These are phyloP conservation scores for Eremochloa ophiuroides DNA, from an alignment of 176 grass and related monocot species.

Conservation along the genomic window DNA sequence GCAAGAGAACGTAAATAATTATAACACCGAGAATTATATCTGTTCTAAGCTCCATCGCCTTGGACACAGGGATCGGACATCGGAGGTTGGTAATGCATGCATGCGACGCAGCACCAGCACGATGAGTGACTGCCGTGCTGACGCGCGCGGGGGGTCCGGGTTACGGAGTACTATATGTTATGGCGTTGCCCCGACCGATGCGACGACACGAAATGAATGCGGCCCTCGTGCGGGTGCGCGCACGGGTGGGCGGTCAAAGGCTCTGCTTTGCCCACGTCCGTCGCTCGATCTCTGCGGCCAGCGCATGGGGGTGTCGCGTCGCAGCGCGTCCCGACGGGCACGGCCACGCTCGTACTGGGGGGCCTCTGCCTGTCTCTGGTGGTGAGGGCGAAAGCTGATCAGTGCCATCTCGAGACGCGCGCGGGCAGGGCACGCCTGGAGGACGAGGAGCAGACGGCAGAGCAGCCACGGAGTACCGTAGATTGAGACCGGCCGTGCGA, in stretches of 20 bases:
- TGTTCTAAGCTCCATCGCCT: too few species aligned
- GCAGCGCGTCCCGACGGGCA: background rate
- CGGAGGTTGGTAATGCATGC: too few species aligned
- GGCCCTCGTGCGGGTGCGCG: conserved; percentile 41
- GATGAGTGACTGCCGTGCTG: background rate
- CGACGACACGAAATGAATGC: conserved; percentile 24
- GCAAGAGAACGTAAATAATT: too few species aligned
- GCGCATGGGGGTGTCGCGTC: background rate
- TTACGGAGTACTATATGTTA: too few species aligned
- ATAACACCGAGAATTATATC: too few species aligned
- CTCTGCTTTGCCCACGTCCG: background rate
- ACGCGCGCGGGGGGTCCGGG: background rate
- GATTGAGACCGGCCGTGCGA: too few species aligned
- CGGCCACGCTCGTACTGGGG: background rate
- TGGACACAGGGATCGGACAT: too few species aligned
- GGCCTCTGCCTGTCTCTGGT: background rate
- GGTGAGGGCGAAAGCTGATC: background rate
- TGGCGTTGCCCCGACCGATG: background rate
- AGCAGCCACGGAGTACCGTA: too few species aligned
- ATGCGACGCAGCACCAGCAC: background rate
- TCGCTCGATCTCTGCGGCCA: background rate
- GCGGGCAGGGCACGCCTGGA: too few species aligned
- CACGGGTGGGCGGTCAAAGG: conserved; percentile 9
- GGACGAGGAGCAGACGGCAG: too few species aligned
- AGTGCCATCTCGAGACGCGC: too few species aligned